Percentiles rank a stretch among this genome's conserved stretches.
phyloP scores from a whole-genome alignment of 2,329 filamentous ascomycete species.

The Exophiala xenobiotica region DNA sequence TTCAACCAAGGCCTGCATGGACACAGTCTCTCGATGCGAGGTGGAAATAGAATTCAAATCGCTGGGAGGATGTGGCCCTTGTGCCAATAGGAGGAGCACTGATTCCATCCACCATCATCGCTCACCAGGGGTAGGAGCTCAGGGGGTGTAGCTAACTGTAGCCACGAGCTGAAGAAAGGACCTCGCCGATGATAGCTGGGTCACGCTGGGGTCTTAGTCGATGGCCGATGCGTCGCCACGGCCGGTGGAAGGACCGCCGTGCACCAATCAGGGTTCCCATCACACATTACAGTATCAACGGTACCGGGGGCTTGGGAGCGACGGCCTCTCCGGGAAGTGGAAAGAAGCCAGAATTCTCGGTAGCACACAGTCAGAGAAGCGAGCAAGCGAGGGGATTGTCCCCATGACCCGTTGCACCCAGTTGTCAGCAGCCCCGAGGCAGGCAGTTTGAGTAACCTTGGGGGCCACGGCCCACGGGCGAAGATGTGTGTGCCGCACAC shows the following conservation, averaged over 20 bases:
- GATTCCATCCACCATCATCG: neutral
- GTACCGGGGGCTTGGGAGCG: slow-evolving; percentile 21
- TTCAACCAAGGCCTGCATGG: slow-evolving; percentile 2
- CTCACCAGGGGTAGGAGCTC: slow-evolving; percentile 2
- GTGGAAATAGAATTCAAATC: slow-evolving; percentile 7
- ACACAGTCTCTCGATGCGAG: slow-evolving; percentile 3
- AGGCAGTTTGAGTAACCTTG: slow-evolving; percentile 6
- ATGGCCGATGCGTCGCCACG: slow-evolving; percentile 19
- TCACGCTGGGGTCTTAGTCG: slow-evolving; percentile 8
- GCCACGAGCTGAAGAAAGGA: slow-evolving; percentile 24
- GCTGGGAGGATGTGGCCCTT: slow-evolving; percentile 23
- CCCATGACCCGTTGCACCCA: slow-evolving; percentile 4
- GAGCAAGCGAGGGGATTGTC: neutral
- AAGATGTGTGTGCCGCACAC: neutral
- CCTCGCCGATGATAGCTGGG: slow-evolving; percentile 14
- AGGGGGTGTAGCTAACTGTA: slow-evolving; percentile 7
- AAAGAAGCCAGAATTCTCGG: neutral
- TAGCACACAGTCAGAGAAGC: slow-evolving; percentile 1
- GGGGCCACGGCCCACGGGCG: neutral
- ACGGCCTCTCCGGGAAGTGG: slow-evolving; percentile 5
- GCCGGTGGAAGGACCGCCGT: slow-evolving; percentile 8
- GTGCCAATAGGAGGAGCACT: slow-evolving; percentile 12
- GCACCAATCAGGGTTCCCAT: slow-evolving; percentile 17
- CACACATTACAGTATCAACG: slow-evolving; percentile 18
- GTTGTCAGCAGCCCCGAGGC: neutral